Evolutionary conservation across 768 basidiomycete genomes (phyloP), one percentile per base, ranked within the genome.

Genomic region (Rhizopogon salebrosus): DNA sequence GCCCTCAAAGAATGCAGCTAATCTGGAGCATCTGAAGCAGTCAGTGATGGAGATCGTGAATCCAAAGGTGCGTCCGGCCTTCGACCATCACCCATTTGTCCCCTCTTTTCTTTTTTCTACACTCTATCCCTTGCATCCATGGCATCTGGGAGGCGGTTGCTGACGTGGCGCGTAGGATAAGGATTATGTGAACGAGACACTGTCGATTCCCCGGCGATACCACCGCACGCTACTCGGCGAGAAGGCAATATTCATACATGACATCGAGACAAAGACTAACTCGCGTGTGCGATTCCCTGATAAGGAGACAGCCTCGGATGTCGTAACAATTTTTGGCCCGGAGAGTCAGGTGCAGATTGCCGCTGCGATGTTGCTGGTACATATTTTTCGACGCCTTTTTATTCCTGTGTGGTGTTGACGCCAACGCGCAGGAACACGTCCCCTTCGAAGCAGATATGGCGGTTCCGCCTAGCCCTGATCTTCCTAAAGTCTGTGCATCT

Each of bases 31-130:
- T 65, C 74, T 99, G 61, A 98, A 95, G 75, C 87, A 89, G 66
- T 88, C 90, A 46, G 92, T 99, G 49, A 95, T 98, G 95, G 95
- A 98, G 71, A 76, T 97, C 62, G 95, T 99, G 31, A 92, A 89
- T 66, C 92, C 93, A 26, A 98, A 98, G 84, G 93, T 92, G 54
- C 51, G 78, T 57, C 22, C 5, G 40, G 9, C 31, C 31, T 35
- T 31, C 41, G 2, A 34, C 26, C 29, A 40, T 13, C 23, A 22
- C 11, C 46, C 23, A n/a, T 52, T 41, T 10, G 29, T 46, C 45
- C 29, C 45, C 45, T 22, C 45, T 46, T 46, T 46, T 13, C 20
- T 8, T 46, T 46, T 34, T 36, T 51, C 36, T 23, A 18, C 10
- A 45, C 20, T 42, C 40, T 34, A 40, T 46, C 29, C 20, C 29